phyloP scores from a whole-genome alignment of 2,329 filamentous ascomycete genomes.

The Scedosporium dehoogii region DNA sequence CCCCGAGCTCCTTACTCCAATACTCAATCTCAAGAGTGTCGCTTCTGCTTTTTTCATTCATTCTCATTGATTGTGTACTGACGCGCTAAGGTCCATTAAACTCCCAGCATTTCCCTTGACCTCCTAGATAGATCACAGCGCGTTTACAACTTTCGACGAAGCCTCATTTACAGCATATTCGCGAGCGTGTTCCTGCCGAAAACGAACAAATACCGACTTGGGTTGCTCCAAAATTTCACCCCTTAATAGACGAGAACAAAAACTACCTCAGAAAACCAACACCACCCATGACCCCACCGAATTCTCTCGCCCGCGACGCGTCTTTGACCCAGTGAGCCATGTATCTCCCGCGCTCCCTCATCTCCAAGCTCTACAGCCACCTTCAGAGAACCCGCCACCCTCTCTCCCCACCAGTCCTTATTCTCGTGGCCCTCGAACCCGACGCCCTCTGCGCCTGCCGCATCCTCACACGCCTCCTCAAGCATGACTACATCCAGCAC shows the following conservation, averaged over 20 bases:
- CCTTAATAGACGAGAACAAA: not conserved
- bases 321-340: conserved; percentile 39
- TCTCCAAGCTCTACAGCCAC: conserved; percentile 85
- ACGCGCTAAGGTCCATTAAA: not conserved
- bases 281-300: conserved; percentile 4
- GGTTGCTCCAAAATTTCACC: not conserved
- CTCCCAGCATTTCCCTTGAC: not conserved
- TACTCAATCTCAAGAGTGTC: not conserved
- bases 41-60: not conserved
- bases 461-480: conserved; percentile 85
- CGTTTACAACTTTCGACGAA: not conserved
- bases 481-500: conserved; percentile 94
- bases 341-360: conserved; percentile 86
- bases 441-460: conserved; percentile 93
- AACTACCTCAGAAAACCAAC: not conserved
- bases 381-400: conserved; percentile 79
- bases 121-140: not conserved
- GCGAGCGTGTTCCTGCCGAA: too few species aligned
- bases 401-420: conserved; percentile 80
- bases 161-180: not conserved
- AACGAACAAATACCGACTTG: too few species aligned
- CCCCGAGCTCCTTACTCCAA: not conserved
- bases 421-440: conserved; percentile 88
- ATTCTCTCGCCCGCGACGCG: conserved; percentile 15
- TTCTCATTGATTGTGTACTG: not conserved